Base-by-base conservation (phyloP, 768 basidiomycete species). In the Tubosaeta sp. region DNA sequence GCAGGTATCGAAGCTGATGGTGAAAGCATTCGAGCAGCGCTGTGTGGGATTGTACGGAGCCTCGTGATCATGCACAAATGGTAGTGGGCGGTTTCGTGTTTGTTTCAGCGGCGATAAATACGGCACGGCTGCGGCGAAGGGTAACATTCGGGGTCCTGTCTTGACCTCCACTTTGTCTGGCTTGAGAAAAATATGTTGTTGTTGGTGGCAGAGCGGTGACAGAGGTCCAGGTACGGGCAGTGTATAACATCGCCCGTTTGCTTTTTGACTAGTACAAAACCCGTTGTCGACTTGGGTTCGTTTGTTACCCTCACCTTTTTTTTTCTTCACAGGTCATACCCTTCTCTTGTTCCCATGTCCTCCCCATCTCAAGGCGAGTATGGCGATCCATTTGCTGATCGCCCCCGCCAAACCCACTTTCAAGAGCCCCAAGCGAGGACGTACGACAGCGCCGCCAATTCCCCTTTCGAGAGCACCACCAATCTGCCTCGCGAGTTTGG, bases 21-120 rank as follows among this genome's bases (percentile, higher is more conserved):
- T 97, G 22, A 74, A 85, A 48, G 94, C 95, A 1, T 99, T 99
- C 60, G 94, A 97, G 71, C 77, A 86, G 57, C 80, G 94, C 26
- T 95, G 92, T 67, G 42, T 76, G 50, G 72, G 78, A 46, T 74
- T 95, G 6, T 94, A 93, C 61, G 88, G 90, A 5, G 17, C 17
- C 38, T 10, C 38, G 16, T 39, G 38, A 39, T 39, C 10, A n/a
- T 19, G 11, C 16, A n/a, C 17, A 39, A 39, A 39, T 39, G 38
- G 38, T 11, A 38, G 34, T 35, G 34, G 26, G 57, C 56, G 6
- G 37, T 52, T 52, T 68, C 44, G 14, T 14, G 12, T 35, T 4
- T 35, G 13, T 41, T 13, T 43, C 26, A 26, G 46, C 46, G 46
- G 22, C 13, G 43, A 43, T 44, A 31, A 26, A 31, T 16, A 27